Evolutionary conservation across 2,329 filamentous ascomycete genomes (phyloP).

Genomic region (Fusarium sp.): DNA sequence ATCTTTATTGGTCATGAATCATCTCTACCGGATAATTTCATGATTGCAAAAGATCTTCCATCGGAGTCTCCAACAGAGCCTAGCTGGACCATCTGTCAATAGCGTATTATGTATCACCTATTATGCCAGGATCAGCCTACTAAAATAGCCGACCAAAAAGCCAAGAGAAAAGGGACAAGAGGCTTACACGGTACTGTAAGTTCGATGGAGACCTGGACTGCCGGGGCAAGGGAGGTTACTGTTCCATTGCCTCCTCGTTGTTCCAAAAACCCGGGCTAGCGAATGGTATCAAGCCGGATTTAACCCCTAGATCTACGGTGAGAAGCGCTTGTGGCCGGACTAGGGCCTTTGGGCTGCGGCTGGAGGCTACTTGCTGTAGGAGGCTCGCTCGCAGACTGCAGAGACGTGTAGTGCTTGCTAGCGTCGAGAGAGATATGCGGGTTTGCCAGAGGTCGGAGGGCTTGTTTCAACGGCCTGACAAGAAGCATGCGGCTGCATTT

Average conservation of each 20-base stretch:
- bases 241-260: constrained; percentile 37
- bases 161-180: constrained; percentile 37
- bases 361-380: not conserved
- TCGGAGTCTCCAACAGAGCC: constrained; percentile 16
- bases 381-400: not conserved
- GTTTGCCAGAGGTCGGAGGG: constrained; percentile 20
- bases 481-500: constrained; percentile 33
- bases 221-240: constrained; percentile 40
- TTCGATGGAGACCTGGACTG: constrained; percentile 33
- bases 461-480: constrained; percentile 43
- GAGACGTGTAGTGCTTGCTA: constrained; percentile 3
- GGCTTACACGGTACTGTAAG: constrained; percentile 23
- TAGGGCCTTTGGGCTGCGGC: constrained; percentile 36
- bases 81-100: constrained; percentile 28
- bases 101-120: constrained; percentile 13
- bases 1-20: constrained; percentile 18
- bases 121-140: constrained; percentile 18
- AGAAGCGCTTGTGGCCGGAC: constrained; percentile 39
- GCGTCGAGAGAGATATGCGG: constrained; percentile 27
- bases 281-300: constrained; percentile 39
- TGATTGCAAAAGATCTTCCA: constrained; percentile 29
- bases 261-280: constrained; percentile 45
- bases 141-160: constrained; percentile 13
- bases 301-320: constrained; percentile 45
- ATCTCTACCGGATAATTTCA: constrained; percentile 22